A percentile compares a stretch with the other conserved stretches of the same genome.
These are phyloP conservation scores for Aspergillus udagawae DNA, from an alignment of 2,329 filamentous ascomycete species.

Conservation along the genomic window DNA sequence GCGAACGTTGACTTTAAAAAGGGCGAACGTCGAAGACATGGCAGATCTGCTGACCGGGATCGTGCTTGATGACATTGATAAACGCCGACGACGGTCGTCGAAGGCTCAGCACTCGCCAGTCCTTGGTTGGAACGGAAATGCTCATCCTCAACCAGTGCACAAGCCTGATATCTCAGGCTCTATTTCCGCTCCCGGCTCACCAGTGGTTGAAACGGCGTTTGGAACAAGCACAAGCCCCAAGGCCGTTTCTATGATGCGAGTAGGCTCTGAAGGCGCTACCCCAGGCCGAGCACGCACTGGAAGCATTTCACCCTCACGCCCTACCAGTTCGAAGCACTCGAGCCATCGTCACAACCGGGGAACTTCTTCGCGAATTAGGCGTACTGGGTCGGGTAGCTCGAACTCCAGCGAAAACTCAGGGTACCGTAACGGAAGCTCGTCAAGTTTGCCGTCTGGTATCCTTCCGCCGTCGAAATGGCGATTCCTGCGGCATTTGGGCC, in stretches of 20 bases:
- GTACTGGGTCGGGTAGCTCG: slow-evolving; percentile 89
- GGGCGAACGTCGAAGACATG: slow-evolving; percentile 82
- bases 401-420: slow-evolving; percentile 66
- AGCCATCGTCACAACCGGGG: slow-evolving; percentile 61
- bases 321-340: slow-evolving; percentile 68
- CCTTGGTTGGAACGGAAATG: slow-evolving; percentile 57
- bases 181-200: slow-evolving; percentile 65
- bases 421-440: slow-evolving; percentile 62
- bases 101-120: slow-evolving; percentile 80
- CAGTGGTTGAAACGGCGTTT: slow-evolving; percentile 46
- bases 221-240: slow-evolving; percentile 49
- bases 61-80: slow-evolving; percentile 94
- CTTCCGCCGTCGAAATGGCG: slow-evolving; percentile 89
- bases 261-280: slow-evolving; percentile 52
- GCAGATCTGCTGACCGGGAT: slow-evolving; percentile 88
- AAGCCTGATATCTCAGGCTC: slow-evolving; percentile 66
- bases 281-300: slow-evolving; percentile 48
- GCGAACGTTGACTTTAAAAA: slow-evolving; percentile 81
- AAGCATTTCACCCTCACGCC: slow-evolving; percentile 78
- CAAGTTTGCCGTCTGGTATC: slow-evolving; percentile 69
- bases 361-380: slow-evolving; percentile 68
- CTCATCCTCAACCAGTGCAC: slow-evolving; percentile 58
- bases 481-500: slow-evolving; percentile 84
- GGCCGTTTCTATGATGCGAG: slow-evolving; percentile 46
- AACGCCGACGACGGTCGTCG: slow-evolving; percentile 78